Evolutionary conservation across 2,329 filamentous ascomycete species (phyloP).

Genomic region (Catunica adiposa): DNA sequence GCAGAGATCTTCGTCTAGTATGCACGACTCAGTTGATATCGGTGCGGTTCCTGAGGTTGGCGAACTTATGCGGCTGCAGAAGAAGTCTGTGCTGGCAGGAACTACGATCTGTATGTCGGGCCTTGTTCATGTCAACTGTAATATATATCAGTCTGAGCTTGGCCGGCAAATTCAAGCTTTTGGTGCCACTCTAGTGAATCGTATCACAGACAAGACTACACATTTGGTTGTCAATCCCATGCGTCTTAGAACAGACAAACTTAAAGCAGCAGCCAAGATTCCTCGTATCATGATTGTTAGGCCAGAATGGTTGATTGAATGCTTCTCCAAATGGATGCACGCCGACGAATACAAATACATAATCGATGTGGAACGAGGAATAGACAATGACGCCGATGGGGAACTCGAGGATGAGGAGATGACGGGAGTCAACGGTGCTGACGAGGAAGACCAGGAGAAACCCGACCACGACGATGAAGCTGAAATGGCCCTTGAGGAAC

Average conservation of each 20-base stretch:
- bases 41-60: slow-evolving; percentile 63
- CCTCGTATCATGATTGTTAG: slow-evolving; percentile 79
- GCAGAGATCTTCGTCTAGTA: neutral
- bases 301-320: slow-evolving; percentile 76
- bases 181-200: slow-evolving; percentile 48
- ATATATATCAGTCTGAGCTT: slow-evolving; percentile 69
- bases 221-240: slow-evolving; percentile 58
- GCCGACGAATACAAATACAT: slow-evolving; percentile 65
- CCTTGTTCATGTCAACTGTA: slow-evolving; percentile 66
- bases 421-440: slow-evolving; percentile 22
- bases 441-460: slow-evolving; percentile 21
- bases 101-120: slow-evolving; percentile 78
- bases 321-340: slow-evolving; percentile 66
- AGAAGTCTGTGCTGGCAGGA: slow-evolving; percentile 56
- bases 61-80: slow-evolving; percentile 66
- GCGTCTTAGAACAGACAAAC: slow-evolving; percentile 72
- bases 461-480: slow-evolving; percentile 27
- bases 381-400: slow-evolving; percentile 17
- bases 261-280: slow-evolving; percentile 67
- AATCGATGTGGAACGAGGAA: slow-evolving; percentile 29
- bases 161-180: slow-evolving; percentile 76
- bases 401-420: slow-evolving; percentile 16
- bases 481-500: slow-evolving; percentile 35
- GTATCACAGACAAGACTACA: slow-evolving; percentile 46
- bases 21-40: slow-evolving; percentile 18